These are phyloP conservation scores for Dictyostelium capitatum DNA, from an alignment of 78 protist species.

Conservation along the genomic window DNA sequence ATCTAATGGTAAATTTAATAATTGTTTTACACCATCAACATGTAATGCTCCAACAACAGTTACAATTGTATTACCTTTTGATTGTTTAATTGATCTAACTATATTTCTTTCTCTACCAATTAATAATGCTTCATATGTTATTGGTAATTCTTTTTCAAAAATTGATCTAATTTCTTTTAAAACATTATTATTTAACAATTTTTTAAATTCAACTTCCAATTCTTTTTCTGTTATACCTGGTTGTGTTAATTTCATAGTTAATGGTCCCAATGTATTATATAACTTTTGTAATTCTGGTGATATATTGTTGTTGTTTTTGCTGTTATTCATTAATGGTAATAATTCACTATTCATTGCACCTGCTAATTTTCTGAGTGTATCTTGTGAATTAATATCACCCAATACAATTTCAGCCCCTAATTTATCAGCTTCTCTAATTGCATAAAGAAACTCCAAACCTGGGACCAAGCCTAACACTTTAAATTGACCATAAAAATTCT, in stretches of 20 bases:
- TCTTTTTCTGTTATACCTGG: slow-evolving; percentile 26
- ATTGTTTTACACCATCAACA: slow-evolving; percentile 45
- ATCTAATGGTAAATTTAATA: slow-evolving; percentile 6
- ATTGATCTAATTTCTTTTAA: slow-evolving; percentile 31
- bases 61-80: slow-evolving; percentile 39
- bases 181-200: slow-evolving; percentile 3
- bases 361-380: slow-evolving; percentile 21
- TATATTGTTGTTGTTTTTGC: background rate
- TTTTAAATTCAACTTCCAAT: slow-evolving; percentile 47
- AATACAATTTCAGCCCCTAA: slow-evolving; percentile 34
- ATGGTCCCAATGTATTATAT: background rate
- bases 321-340: background rate
- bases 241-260: background rate
- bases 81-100: background rate
- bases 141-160: slow-evolving; percentile 9
- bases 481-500: slow-evolving; percentile 38
- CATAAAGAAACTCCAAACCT: slow-evolving; percentile 63
- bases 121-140: background rate
- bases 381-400: slow-evolving; percentile 32
- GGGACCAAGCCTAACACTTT: slow-evolving; percentile 61
- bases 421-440: slow-evolving; percentile 58
- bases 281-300: background rate
- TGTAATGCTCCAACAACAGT: slow-evolving; percentile 56
- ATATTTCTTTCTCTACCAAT: slow-evolving; percentile 27
- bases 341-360: background rate